Base-by-base conservation (phyloP, 2,329 filamentous ascomycete genomes). In the Ascochyta viciae-villosae region DNA sequence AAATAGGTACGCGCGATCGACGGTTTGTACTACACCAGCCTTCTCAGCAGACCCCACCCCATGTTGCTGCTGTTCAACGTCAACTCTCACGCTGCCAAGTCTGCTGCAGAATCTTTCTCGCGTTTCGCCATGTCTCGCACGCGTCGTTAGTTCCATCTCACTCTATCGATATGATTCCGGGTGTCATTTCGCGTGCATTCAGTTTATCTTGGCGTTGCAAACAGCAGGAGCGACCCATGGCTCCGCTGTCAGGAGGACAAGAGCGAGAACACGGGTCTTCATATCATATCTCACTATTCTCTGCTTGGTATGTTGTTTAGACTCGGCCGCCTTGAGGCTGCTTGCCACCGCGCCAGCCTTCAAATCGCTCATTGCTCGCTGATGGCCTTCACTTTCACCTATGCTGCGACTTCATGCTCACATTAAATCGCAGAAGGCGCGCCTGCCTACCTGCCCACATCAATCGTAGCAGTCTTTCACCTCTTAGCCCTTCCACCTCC, bases 1-100 rank as follows among this genome's bases (percentile, higher is more conserved):
- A 23, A 15, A 46, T 27, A 26, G 34, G 26, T 26, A 24, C 15
- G 38, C 23, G 16, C 50, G 38, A 48, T 54, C 38, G 39, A 38
- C 41, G n/a, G 8, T 38, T 37, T 49, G 54, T 57, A 33, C 54
- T 26, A 57, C 54, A 45, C 49, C 54, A 52, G 49, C 54, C 54
- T 39, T 57, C 54, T 57, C 54, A 57, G 43, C 54, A 44, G 54
- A 57, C 54, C 54, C n/a, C 23, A 37, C 54, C 54, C 33, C 54
- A 52, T 57, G 54, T 51, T 27, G 10, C 49, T 45, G 44, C 35
- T 37, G 49, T 45, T 47, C 39, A 52, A 57, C 48, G 13, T 40
- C 49, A 49, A 48, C 49, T 29, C 49, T 49, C 54, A 49, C 39
- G 48, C 54, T 39, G 43, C 54, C 24, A 9, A 22, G 44, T 57